Evolutionary conservation across 2,329 filamentous ascomycete species (phyloP).

Genomic region (Amphichorda felina): DNA sequence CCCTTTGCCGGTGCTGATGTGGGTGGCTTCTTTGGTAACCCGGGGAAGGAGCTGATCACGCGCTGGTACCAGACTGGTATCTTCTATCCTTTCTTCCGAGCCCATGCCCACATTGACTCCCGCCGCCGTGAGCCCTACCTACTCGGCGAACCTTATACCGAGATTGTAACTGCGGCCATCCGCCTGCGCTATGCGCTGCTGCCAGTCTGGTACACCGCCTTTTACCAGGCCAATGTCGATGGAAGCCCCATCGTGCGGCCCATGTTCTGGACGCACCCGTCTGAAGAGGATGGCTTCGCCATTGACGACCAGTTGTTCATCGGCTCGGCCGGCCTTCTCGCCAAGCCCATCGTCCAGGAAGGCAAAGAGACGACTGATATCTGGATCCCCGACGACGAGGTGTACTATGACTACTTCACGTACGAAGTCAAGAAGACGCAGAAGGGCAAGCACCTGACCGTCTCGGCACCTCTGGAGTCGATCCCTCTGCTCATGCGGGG

Average conservation of each 20-base stretch:
- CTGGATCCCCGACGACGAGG: conserved; percentile 78
- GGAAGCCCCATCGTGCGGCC: conserved; percentile 83
- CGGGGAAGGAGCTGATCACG: conserved; percentile 78
- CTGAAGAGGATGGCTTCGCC: conserved; percentile 74
- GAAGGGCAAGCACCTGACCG: conserved; percentile 55
- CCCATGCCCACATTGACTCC: conserved; percentile 92
- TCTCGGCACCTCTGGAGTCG: conserved; percentile 71
- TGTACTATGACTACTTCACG: conserved; percentile 94
- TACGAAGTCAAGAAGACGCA: conserved; percentile 62
- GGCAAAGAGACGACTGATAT: conserved; percentile 62
- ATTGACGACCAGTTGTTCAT: conserved; percentile 92
- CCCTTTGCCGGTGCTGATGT: conserved; percentile 94
- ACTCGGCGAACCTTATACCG: conserved; percentile 69
- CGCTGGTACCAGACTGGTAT: conserved; percentile 95
- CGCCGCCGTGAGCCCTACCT: conserved; percentile 91
- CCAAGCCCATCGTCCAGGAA: conserved; percentile 77
- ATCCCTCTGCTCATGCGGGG: conserved; percentile 88
- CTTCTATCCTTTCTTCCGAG: conserved; percentile 98
- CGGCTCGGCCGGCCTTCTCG: conserved; percentile 78
- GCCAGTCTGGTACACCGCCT: conserved; percentile 93
- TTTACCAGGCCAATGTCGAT: conserved; percentile 74
- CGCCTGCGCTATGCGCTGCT: conserved; percentile 81
- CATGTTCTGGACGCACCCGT: conserved; percentile 85
- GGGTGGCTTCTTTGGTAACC: conserved; percentile 96
- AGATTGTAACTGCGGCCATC: conserved; percentile 78